These are phyloP conservation scores for Calonectria crousiana DNA, from an alignment of 2,329 filamentous ascomycete species.

Conservation along the genomic window DNA sequence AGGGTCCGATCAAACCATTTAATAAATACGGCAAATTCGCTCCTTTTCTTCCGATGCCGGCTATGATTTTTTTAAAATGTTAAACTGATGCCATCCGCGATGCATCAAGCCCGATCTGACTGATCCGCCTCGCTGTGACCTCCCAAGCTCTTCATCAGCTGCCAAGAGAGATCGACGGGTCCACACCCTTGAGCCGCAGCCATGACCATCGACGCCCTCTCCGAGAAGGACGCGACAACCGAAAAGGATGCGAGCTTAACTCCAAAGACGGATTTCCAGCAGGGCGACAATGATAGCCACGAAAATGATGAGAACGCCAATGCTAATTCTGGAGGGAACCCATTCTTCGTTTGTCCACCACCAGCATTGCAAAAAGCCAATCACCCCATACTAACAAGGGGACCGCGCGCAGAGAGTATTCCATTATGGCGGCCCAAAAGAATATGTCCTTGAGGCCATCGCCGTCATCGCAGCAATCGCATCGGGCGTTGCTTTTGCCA, in stretches of 20 bases:
- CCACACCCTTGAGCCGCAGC: not conserved
- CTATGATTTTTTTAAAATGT: not conserved
- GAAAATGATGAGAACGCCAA: not conserved
- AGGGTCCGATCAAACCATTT: not conserved
- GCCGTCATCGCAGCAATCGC: conserved; percentile 39
- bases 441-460: conserved; percentile 42
- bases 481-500: conserved; percentile 44
- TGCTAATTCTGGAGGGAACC: not conserved
- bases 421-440: conserved; percentile 31
- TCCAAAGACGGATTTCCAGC: not conserved
- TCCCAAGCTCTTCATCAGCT: not conserved
- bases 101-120: not conserved
- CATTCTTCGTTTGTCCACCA: not conserved
- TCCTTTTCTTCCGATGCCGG: not conserved
- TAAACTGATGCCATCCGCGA: too few species aligned
- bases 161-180: conserved; percentile 1
- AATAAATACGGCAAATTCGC: conserved; percentile 1
- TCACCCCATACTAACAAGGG: not conserved
- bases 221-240: conserved; percentile 12
- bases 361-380: not conserved
- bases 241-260: not conserved
- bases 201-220: conserved; percentile 6
- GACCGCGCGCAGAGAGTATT: conserved; percentile 39
- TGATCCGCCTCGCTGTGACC: not conserved
- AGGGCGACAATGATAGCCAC: not conserved